Percentiles rank a stretch among this genome's conserved stretches.
These are phyloP conservation scores for Wickerhamomyces bovis DNA, from an alignment of 805 yeast genomes.

Conservation along the genomic window DNA sequence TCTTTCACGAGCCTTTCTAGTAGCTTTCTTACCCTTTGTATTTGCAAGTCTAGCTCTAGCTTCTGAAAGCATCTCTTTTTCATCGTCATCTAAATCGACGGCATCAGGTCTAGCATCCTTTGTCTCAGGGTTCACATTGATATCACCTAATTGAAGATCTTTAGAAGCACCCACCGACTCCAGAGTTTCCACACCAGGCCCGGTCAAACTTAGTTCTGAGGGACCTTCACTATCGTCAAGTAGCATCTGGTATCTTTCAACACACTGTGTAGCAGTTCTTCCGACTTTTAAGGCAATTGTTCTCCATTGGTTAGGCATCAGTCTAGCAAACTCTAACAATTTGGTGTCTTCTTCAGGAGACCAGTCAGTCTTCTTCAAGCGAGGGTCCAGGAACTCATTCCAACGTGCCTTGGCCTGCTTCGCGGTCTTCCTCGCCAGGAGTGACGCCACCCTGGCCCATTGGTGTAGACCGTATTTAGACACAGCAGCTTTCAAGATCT, in stretches of 20 bases:
- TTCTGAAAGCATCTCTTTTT: slow-evolving; percentile 87
- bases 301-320: slow-evolving; percentile 92
- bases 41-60: slow-evolving; percentile 89
- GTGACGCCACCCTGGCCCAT: slow-evolving; percentile 89
- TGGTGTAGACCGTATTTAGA: slow-evolving; percentile 91
- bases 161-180: slow-evolving; percentile 32
- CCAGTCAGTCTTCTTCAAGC: slow-evolving; percentile 62
- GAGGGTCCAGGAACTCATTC: slow-evolving; percentile 83
- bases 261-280: slow-evolving; percentile 80
- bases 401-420: slow-evolving; percentile 90
- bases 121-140: slow-evolving; percentile 70
- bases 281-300: slow-evolving; percentile 78
- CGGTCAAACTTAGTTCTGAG: slow-evolving; percentile 35
- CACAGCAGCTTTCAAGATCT: slow-evolving; percentile 83
- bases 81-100: slow-evolving; percentile 78
- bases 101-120: slow-evolving; percentile 79
- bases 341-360: slow-evolving; percentile 68
- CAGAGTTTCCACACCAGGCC: slow-evolving; percentile 46
- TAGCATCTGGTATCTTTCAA: slow-evolving; percentile 74
- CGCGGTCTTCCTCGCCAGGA: slow-evolving; percentile 79
- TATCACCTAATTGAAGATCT: slow-evolving; percentile 41
- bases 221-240: slow-evolving; percentile 40
- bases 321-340: slow-evolving; percentile 56
- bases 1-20: slow-evolving; percentile 80
- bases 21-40: slow-evolving; percentile 92